phyloP scores from a whole-genome alignment of 345 rosid genomes.

The Brassica cretica region DNA sequence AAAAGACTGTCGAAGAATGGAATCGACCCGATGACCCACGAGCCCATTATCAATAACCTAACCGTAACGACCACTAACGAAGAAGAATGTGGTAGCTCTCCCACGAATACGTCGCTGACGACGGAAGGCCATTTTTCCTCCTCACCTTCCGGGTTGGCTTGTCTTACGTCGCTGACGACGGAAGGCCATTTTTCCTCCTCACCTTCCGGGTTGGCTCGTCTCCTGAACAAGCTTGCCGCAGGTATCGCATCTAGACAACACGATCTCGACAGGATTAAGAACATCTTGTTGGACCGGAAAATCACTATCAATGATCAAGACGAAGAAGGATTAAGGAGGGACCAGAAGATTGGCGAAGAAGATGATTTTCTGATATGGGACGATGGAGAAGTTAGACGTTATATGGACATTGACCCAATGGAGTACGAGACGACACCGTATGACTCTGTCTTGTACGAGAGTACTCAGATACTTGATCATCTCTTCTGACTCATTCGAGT shows the following conservation, averaged over 20 bases:
- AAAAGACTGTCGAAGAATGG: conserved; percentile 20
- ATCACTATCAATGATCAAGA: conserved; percentile 11
- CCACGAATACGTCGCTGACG: not conserved
- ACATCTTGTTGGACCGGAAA: conserved; percentile 1
- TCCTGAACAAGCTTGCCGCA: conserved; percentile 35
- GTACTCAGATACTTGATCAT: conserved; percentile 17
- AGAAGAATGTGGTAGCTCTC: not conserved
- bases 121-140: not conserved
- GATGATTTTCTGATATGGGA: conserved; percentile 11
- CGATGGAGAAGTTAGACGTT: conserved; percentile 13
- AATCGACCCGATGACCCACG: conserved; percentile 18
- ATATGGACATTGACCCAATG: conserved; percentile 11
- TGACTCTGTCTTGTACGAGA: conserved; percentile 5
- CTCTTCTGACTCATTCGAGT: conserved; percentile 14
- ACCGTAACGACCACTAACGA: not conserved
- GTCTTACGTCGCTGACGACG: not conserved
- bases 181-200: not conserved
- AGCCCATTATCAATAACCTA: conserved; percentile 4
- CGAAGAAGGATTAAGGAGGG: not conserved
- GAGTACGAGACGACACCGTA: conserved; percentile 15
- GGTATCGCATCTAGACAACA: conserved; percentile 35
- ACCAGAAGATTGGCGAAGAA: conserved; percentile 2
- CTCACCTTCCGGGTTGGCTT: conserved; percentile 4
- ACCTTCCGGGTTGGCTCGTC: conserved; percentile 6
- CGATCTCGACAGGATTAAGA: conserved; percentile 26